Percentiles rank a stretch among this genome's conserved stretches.
Conservation (phyloP, 306 rosid species). For the Geum urbanum region DNA sequence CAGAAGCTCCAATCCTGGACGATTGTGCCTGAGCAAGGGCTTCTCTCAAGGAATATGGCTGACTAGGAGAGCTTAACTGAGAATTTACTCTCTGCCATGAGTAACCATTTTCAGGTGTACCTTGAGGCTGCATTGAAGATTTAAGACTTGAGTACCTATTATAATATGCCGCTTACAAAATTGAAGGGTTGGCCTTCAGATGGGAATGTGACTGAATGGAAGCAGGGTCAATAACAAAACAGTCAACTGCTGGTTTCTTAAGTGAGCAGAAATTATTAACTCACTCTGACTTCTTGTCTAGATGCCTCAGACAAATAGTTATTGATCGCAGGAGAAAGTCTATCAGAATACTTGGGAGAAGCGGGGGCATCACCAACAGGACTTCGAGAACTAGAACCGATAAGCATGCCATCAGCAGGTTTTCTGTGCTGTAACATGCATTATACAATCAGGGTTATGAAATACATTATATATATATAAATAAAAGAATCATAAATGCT, state of each 20-base stretch:
- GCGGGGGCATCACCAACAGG: constrained; percentile 82
- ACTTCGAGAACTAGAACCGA: constrained; percentile 92
- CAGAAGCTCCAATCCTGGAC: constrained; percentile 98
- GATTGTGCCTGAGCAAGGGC: constrained; percentile 99
- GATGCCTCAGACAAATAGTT: constrained; percentile 96
- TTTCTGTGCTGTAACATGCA: constrained; percentile 82
- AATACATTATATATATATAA: not conserved
- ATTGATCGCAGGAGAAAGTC: constrained; percentile 95
- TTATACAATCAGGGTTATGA: constrained; percentile 7
- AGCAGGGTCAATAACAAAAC: constrained; percentile 13
- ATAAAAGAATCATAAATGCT: no score
- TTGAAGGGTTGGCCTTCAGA: constrained; percentile 5
- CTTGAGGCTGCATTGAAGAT: constrained; percentile 74
- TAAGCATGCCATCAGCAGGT: constrained; percentile 85
- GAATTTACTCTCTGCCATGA: constrained; percentile 96
- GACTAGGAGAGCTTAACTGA: constrained; percentile 94
- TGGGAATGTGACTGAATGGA: not conserved
- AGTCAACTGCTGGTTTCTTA: not conserved
- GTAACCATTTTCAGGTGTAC: constrained; percentile 90
- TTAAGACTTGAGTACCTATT: constrained; percentile 16
- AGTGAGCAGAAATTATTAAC: constrained; percentile 31
- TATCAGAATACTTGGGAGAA: constrained; percentile 94
- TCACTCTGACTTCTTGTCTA: constrained; percentile 94
- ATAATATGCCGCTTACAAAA: constrained; percentile 3
- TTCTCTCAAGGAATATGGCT: constrained; percentile 98